Evolutionary conservation across 1,284 basidiomycete genomes (phyloP), one percentile per base, ranked within the genome.

Genomic region (Apiotrichum veenhuisii): DNA sequence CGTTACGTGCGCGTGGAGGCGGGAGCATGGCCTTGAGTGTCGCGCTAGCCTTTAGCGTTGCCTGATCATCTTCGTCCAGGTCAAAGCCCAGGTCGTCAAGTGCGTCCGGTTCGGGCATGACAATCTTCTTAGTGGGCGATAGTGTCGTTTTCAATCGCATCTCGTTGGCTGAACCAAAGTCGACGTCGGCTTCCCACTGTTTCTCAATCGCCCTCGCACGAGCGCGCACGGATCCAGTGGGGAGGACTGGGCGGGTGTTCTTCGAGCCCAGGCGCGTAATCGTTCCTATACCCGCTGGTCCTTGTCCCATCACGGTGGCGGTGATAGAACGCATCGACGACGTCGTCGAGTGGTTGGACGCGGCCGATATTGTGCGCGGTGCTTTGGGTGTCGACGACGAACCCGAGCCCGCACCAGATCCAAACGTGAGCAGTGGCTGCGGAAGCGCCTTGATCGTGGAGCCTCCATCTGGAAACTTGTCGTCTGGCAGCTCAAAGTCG

Each of bases 11-110:
- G 18, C 62, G 57, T 1, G 66, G 67, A 14, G 69, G 71, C 1
- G 72, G 73, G 15, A 75, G 56, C 56, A 70, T 62, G 15, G 71
- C 74, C 64, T 71, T 73, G 52, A 73, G 58, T 9, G 70, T 72
- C 0, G 68, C 69, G 11, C 71, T 67, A 11, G 73, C 74, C 60
- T 72, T 74, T 38, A 77, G 52, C 1, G 74, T 75, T 17, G 66
- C 69, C 47, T 75, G 67, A 42, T 71, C 61, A 18, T 70, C 70
- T n/a, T 73, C 68, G n/a, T 67, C 66, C 11, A 71, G 55, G 40
- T 70, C 68, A 25, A 68, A 62, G 42, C 66, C 73, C 11, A 75
- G 59, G 40, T 69, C 69, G 56, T 75, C 73, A 33, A 73, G 61
- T 0, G 67, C 72, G 44, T 70, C 59, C 14, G 68, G 51, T 11